Evolutionary conservation across 345 rosid species (phyloP).

Genomic region (Eucalyptus cloeziana): DNA sequence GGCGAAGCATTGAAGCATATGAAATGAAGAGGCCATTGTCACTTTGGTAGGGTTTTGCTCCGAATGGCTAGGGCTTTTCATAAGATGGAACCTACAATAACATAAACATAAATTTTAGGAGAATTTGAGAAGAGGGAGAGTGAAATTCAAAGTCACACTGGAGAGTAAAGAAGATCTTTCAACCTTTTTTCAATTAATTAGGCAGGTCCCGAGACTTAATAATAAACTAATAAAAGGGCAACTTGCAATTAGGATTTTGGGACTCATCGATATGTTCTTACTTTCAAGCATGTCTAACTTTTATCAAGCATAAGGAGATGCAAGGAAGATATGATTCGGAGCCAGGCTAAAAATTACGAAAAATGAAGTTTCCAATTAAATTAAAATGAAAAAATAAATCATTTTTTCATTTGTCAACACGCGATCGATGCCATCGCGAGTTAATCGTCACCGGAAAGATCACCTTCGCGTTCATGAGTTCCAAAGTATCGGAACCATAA

Average conservation of each 20-base stretch:
- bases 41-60: not conserved
- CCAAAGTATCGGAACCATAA: not conserved
- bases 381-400: not conserved
- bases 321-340: not conserved
- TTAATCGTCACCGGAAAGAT: not conserved
- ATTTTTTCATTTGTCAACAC: not conserved
- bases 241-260: not conserved
- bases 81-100: not conserved
- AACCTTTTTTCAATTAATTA: not conserved
- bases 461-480: not conserved
- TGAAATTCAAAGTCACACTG: not conserved
- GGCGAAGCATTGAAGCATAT: not conserved
- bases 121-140: not conserved
- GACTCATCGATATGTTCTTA: not conserved
- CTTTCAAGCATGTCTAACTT: not conserved
- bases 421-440: not conserved
- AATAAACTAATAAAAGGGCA: not conserved
- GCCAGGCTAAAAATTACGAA: not conserved
- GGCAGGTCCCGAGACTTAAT: not conserved
- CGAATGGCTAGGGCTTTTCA: not conserved
- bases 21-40: not conserved
- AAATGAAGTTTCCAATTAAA: not conserved
- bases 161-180: not conserved
- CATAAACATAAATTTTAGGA: not conserved
- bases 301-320: not conserved